Evolutionary conservation across 805 yeast genomes (phyloP).

Genomic region (Grigorovia humatica): DNA sequence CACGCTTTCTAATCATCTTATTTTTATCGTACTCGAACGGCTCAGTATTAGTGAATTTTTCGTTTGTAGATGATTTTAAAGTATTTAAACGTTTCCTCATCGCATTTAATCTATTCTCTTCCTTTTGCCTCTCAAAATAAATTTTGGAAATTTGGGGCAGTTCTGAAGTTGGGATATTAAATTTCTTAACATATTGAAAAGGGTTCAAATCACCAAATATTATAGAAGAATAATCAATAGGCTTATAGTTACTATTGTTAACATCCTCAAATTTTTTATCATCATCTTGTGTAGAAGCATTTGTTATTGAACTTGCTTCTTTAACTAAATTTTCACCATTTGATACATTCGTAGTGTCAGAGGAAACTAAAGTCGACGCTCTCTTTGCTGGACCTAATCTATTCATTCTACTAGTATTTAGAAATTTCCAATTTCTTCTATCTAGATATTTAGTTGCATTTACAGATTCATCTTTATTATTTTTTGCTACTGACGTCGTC

Average conservation of each 20-base stretch:
- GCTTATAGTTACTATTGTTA: background rate
- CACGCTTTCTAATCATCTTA: conserved; percentile 11
- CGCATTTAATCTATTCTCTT: conserved; percentile 25
- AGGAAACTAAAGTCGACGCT: conserved; percentile 7
- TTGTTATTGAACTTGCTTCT: background rate
- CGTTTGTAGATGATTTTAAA: background rate
- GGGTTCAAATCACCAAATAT: conserved; percentile 34
- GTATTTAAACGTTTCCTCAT: conserved; percentile 16
- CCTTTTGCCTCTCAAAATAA: conserved; percentile 31
- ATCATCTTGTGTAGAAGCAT: background rate
- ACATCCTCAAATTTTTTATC: background rate
- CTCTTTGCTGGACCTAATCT: conserved; percentile 27
- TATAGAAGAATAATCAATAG: conserved; percentile 11
- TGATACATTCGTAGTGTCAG: background rate
- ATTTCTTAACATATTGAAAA: conserved; percentile 30
- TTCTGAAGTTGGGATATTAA: conserved; percentile 30
- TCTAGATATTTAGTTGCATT: conserved; percentile 14
- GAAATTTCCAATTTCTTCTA: conserved; percentile 21
- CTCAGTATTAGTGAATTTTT: background rate
- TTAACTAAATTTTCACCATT: background rate
- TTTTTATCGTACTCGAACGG: background rate
- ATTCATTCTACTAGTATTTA: conserved; percentile 16
- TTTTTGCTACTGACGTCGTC: background rate
- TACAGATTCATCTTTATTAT: conserved; percentile 16
- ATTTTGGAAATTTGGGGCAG: conserved; percentile 29